Base-by-base conservation (phyloP, 2,329 filamentous ascomycete genomes). In the Metarhizium album region DNA sequence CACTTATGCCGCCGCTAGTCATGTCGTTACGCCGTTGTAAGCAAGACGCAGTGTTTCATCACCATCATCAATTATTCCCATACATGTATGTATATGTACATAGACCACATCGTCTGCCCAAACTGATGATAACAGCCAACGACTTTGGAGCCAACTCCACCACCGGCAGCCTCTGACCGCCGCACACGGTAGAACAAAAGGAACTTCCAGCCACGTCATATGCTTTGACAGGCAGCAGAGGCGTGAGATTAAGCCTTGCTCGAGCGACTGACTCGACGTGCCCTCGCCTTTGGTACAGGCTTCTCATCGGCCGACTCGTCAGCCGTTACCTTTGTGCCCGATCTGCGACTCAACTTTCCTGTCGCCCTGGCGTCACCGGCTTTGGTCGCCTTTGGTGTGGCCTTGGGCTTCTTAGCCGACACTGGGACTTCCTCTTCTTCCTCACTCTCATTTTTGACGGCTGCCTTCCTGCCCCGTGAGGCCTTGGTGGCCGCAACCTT, bases 241-340 rank as follows among this genome's bases (percentile, higher is more conserved):
- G 29, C 27, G n/a, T n/a, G n/a, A n/a, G n/a, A n/a, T 42, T 50
- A 59, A 16, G 52, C 54, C 58, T 60, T 63, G 55, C 59, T 56
- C 47, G 61, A 50, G 23, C 64, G 62, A 42, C 61, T 35, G 38
- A 5, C 31, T 11, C 52, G 49, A 27, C 49, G 52, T 13, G 45
- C 48, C 48, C 52, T 57, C 42, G 62, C 55, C 59, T 65, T 70
- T 13, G 65, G 57, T 4, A 58, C 64, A 29, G 54, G 52, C 42
- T 57, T 52, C 20, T 55, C 52, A 8, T 56, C 48, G 3, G 45
- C 33, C 3, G 51, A 50, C 6, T 50, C 42, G n/a, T 48, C 46
- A 2, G 31, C 47, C 6, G 47, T 46, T n/a, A 42, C 45, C 27
- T 52, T 53, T 18, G 43, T 50, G 23, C 48, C 33, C 4, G 51